Percentiles rank a stretch among this genome's conserved stretches.
These are phyloP conservation scores for Naganishia antarctica DNA, from an alignment of 768 basidiomycete species.

Conservation along the genomic window DNA sequence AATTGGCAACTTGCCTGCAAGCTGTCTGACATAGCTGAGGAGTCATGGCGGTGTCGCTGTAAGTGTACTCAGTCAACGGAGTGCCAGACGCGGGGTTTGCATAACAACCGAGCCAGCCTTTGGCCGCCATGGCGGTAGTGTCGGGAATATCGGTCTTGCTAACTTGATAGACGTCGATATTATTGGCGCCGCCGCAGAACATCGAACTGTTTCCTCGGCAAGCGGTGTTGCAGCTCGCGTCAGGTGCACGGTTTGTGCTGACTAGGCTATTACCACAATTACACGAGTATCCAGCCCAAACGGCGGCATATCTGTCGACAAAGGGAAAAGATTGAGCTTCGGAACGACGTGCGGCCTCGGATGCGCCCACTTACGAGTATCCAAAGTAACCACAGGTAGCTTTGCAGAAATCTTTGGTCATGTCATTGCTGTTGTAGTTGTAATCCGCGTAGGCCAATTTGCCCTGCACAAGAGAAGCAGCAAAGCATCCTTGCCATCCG, in stretches of 20 bases:
- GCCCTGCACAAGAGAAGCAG: conserved; percentile 14
- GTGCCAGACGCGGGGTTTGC: conserved; percentile 3
- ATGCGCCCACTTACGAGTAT: conserved; percentile 18
- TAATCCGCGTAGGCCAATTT: conserved; percentile 16
- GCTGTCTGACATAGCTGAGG: conserved; percentile 38
- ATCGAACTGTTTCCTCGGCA: conserved; percentile 27
- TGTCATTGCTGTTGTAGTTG: conserved; percentile 20
- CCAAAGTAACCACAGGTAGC: conserved; percentile 31
- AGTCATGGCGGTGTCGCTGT: conserved; percentile 31
- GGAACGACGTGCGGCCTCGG: not conserved
- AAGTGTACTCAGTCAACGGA: conserved; percentile 11
- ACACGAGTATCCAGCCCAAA: conserved; percentile 18
- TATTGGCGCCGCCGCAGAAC: conserved; percentile 32
- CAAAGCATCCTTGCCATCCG: conserved; percentile 31
- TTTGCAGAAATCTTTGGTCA: conserved; percentile 33
- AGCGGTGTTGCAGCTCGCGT: conserved; percentile 22
- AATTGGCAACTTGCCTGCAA: conserved; percentile 34
- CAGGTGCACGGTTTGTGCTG: conserved; percentile 8
- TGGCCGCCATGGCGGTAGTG: not conserved
- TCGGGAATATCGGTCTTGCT: conserved; percentile 22
- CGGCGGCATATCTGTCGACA: not conserved
- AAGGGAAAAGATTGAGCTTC: no score
- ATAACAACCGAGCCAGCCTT: conserved; percentile 27
- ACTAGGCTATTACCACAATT: conserved; percentile 18
- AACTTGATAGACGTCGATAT: conserved; percentile 27